phyloP scores from a whole-genome alignment of 768 basidiomycete species.

The Mycena capillaripes region DNA sequence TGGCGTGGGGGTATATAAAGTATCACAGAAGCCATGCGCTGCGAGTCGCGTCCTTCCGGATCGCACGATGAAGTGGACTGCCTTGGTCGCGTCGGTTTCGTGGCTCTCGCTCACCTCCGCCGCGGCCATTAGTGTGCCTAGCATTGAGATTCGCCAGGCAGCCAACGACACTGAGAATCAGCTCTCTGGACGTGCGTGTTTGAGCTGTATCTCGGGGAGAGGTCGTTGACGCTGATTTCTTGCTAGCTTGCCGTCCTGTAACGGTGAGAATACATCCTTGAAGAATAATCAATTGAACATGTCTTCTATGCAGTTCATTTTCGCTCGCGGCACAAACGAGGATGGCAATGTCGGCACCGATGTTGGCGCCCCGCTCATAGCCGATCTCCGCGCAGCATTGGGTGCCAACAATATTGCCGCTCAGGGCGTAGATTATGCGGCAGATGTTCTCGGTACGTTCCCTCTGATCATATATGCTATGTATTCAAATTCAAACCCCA shows the following conservation, averaged over 20 bases:
- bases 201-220: not conserved
- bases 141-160: not conserved
- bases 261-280: not conserved
- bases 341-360: not conserved
- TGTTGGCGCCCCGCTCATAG: conserved; percentile 5
- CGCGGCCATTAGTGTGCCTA: not conserved
- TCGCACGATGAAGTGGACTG: conserved; percentile 3
- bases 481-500: not conserved
- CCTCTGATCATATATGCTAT: not conserved
- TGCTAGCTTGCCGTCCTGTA: conserved; percentile 1
- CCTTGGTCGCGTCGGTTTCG: not conserved
- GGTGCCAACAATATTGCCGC: no score
- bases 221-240: not conserved
- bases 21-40: not conserved
- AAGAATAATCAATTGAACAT: not conserved
- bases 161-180: conserved; percentile 5
- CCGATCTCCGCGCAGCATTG: conserved; percentile 5
- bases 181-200: not conserved
- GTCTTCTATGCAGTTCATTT: conserved; percentile 14
- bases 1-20: not conserved
- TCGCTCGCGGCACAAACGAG: conserved; percentile 12
- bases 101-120: not conserved
- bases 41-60: not conserved
- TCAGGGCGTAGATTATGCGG: conserved; percentile 12
- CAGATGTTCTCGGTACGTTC: not conserved